Conservation (phyloP, 495 filamentous ascomycete genomes). For the Neurospora tetrasperma region DNA sequence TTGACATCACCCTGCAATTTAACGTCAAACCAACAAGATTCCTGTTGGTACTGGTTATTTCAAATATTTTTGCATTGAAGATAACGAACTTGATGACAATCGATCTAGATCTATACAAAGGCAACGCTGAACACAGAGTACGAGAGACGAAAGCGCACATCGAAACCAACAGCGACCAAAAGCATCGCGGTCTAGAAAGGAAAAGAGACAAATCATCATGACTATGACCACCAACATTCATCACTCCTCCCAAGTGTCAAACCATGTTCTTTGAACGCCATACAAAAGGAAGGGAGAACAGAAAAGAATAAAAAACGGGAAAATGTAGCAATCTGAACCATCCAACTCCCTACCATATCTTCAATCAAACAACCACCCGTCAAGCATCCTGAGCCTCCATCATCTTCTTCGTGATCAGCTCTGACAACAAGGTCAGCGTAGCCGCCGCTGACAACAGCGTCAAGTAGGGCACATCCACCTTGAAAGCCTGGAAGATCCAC, state of each 20-base stretch:
- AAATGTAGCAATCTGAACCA: not conserved
- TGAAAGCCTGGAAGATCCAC: constrained; percentile 37
- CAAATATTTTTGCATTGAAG: not conserved
- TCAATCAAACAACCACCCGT: constrained; percentile 5
- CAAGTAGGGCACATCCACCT: constrained; percentile 31
- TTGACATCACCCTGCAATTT: not conserved
- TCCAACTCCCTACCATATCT: not conserved
- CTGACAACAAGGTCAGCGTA: not conserved
- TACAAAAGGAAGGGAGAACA: not conserved
- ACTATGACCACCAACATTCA: not conserved
- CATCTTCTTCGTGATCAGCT: not conserved
- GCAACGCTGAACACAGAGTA: not conserved
- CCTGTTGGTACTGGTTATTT: not conserved
- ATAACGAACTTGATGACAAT: not conserved
- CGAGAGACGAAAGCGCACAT: not conserved
- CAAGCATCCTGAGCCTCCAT: not conserved
- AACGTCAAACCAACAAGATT: not conserved
- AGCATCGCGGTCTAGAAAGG: not conserved
- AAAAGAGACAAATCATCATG: not conserved
- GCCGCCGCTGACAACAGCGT: constrained; percentile 18
- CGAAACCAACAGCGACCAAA: not conserved
- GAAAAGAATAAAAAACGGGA: not conserved
- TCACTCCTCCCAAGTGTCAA: not conserved
- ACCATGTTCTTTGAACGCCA: not conserved
- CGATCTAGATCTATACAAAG: not conserved